phyloP scores from a whole-genome alignment of 306 rosid genomes.

The Sphenostylis stenocarpa region DNA sequence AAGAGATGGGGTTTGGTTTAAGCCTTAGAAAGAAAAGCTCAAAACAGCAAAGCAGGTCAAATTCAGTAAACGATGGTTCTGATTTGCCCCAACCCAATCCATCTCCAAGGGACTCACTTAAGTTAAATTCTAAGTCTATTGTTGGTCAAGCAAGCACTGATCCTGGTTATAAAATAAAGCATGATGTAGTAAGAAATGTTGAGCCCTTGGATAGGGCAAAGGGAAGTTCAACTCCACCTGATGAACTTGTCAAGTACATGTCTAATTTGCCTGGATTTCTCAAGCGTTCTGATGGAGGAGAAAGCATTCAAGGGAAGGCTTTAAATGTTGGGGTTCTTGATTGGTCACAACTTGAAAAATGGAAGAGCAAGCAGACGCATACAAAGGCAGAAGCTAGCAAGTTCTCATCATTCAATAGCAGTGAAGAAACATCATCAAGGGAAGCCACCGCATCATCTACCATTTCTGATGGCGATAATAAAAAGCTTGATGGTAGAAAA shows the following conservation, averaged over 20 bases:
- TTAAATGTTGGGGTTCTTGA: conserved; percentile 93
- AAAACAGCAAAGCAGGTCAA: conserved; percentile 43
- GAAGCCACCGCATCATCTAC: conserved; percentile 35
- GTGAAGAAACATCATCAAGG: conserved; percentile 37
- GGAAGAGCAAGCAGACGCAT: conserved; percentile 60
- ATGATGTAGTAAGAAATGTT: conserved; percentile 34
- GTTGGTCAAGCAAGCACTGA: conserved; percentile 27
- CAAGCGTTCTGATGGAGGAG: conserved; percentile 53
- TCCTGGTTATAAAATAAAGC: conserved; percentile 30
- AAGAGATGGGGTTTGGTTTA: conserved; percentile 53
- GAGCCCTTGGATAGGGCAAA: conserved; percentile 33
- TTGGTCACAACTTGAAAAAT: conserved; percentile 79
- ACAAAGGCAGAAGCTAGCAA: conserved; percentile 23
- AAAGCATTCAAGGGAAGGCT: conserved; percentile 59
- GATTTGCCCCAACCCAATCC: conserved; percentile 34
- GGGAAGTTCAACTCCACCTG: conserved; percentile 49
- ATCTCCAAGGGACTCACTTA: conserved; percentile 33
- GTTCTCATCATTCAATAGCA: conserved; percentile 32
- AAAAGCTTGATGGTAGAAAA: conserved; percentile 30
- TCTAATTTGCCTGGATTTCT: conserved; percentile 82
- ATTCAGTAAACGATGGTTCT: conserved; percentile 42
- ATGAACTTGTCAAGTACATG: conserved; percentile 93
- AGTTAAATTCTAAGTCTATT: conserved; percentile 38
- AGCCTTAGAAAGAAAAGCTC: conserved; percentile 46
- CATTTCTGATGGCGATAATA: conserved; percentile 20